Base-by-base conservation (phyloP, 345 rosid species). In the Citrus glauca region DNA sequence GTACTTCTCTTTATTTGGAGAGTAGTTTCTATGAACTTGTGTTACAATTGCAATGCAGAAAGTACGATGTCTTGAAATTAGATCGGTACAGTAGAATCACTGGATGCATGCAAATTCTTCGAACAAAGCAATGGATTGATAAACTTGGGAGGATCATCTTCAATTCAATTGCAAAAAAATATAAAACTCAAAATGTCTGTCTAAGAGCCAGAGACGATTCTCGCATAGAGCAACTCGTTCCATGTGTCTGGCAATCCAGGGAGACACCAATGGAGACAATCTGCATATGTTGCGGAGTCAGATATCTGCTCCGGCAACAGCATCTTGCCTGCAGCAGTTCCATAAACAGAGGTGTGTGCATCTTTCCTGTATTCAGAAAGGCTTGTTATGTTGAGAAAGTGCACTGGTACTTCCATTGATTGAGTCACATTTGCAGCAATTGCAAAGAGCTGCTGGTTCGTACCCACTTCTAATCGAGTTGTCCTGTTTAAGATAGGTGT, bases 251-350 rank as follows among this genome's bases (percentile, higher is more conserved):
- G 99, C 72, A 96, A 79, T 22, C 99, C 98, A 0, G 97, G 99
- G 59, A 96, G 94, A 74, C 99, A 95, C 99, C 99, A 95, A 33
- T 96, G 99, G 65, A 86, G 81, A 70, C 99, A 96, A 77, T 95
- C 99, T 0, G 94, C 96, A 17, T 81, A 91, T 0, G 76, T 91
- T 19, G 78, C 84, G 2, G 95, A 95, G 66, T 91, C 88, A n/a
- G 81, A 82, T 66, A 73, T 85, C 81, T 89, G 87, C 83, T 86
- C 90, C 14, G 72, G 79, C 17, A 90, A 85, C 0, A 86, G 76
- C 70, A 89, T 55, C 57, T 86, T 89, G 69, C 95, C 95, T 20
- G 68, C 82, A 2, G 76, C 53, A 19, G 87, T 79, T 4, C 86
- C 80, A 77, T 88, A 77, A 24, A 92, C 77, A 0, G 94, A 81